phyloP scores from a whole-genome alignment of 2,329 filamentous ascomycete species.

The Albifimbria verrucaria region DNA sequence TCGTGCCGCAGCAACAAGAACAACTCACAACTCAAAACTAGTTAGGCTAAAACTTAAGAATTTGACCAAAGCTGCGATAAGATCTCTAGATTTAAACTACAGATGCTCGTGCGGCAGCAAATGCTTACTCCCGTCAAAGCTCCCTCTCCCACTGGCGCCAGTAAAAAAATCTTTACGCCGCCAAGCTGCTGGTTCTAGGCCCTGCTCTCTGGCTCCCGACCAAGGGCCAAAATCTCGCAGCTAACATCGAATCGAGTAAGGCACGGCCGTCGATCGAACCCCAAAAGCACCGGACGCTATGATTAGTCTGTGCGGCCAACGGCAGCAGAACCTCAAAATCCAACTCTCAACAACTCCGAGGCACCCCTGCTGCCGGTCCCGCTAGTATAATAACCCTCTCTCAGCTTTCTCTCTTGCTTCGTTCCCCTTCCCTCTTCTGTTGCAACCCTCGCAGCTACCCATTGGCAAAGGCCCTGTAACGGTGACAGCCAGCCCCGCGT shows the following conservation, averaged over 20 bases:
- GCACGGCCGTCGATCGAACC: neutral
- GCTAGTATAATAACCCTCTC: neutral
- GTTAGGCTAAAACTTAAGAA: no score
- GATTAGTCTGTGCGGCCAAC: neutral
- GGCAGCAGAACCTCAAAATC: neutral
- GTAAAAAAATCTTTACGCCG: no score
- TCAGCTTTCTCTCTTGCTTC: neutral
- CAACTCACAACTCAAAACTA: no score
- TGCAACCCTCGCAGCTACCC: no score
- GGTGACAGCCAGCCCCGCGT: no score
- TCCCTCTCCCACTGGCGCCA: no score
- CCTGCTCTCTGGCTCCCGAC: neutral
- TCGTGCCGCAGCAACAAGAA: no score
- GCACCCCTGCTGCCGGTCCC: neutral
- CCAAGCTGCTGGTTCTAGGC: constrained; percentile 1
- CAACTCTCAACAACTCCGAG: neutral
- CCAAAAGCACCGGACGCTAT: neutral
- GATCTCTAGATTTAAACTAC: no score
- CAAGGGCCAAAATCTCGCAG: neutral
- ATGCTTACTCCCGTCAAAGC: no score
- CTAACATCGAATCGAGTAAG: neutral
- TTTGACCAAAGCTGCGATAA: no score
- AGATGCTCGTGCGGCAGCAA: no score
- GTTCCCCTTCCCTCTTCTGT: neutral
- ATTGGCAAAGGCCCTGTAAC: no score